A percentile compares a stretch with the other conserved stretches of the same genome.
These are phyloP conservation scores for Metarhizium sp. DNA, from an alignment of 2,329 filamentous ascomycete species.

Conservation along the genomic window DNA sequence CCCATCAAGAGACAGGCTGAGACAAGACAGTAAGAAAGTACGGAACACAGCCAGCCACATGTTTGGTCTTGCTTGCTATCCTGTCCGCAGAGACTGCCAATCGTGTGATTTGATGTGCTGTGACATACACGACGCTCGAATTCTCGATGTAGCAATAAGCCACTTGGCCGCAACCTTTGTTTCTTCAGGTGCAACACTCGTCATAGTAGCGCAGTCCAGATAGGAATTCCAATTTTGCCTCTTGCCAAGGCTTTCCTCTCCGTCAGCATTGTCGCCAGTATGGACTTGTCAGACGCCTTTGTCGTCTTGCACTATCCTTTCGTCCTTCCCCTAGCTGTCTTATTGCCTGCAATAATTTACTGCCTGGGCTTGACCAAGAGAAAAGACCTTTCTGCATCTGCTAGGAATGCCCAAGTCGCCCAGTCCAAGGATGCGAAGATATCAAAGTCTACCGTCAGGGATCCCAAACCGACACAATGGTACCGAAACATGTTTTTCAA, in stretches of 20 bases:
- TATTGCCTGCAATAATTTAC: neutral
- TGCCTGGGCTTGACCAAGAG: neutral
- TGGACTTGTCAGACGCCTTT: neutral
- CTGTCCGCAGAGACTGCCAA: no score
- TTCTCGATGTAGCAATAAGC: no score
- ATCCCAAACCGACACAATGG: neutral
- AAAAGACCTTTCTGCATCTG: neutral
- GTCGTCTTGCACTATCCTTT: neutral
- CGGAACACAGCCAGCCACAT: no score
- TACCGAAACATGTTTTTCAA: neutral
- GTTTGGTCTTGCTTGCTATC: no score
- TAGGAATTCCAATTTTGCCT: neutral
- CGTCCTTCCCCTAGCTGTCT: neutral
- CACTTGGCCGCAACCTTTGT: no score
- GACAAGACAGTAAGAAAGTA: no score
- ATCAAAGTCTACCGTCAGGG: neutral
- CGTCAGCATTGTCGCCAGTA: neutral
- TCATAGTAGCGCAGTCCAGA: neutral
- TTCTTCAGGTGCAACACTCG: no score
- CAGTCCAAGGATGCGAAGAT: neutral
- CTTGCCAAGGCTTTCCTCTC: neutral
- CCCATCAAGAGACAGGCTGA: no score
- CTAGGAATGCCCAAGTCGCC: neutral
- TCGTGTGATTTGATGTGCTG: no score
- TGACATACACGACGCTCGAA: no score